Conservation (phyloP, 495 filamentous ascomycete genomes). For the Hypomontagnella submonticulosa region DNA sequence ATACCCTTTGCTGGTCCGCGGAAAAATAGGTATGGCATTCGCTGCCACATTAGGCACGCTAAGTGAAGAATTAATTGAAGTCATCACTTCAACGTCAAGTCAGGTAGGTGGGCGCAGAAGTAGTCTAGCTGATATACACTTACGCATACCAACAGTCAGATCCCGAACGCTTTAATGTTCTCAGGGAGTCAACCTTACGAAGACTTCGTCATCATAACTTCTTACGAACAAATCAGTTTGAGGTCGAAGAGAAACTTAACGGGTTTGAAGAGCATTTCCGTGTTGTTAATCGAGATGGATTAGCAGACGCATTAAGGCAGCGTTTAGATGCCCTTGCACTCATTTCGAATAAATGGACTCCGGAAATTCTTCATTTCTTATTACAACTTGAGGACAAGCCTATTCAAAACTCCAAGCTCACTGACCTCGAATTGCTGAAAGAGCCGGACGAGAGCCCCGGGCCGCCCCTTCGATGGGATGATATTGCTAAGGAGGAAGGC, state of each 20-base stretch:
- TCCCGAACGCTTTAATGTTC: constrained; percentile 58
- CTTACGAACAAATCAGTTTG: constrained; percentile 88
- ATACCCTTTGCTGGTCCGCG: background rate
- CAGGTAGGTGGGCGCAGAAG: constrained; percentile 33
- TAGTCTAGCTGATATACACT: constrained; percentile 9
- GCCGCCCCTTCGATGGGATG: constrained; percentile 73
- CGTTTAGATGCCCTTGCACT: constrained; percentile 70
- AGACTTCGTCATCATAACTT: constrained; percentile 69
- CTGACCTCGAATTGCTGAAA: constrained; percentile 66
- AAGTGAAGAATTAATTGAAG: constrained; percentile 65
- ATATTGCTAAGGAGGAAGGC: constrained; percentile 78
- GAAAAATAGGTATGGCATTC: constrained; percentile 59
- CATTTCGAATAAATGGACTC: constrained; percentile 68
- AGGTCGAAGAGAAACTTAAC: constrained; percentile 74
- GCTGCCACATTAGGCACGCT: constrained; percentile 59
- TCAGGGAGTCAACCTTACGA: constrained; percentile 62
- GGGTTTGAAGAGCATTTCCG: constrained; percentile 91
- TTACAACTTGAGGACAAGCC: constrained; percentile 86
- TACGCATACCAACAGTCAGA: constrained; percentile 50
- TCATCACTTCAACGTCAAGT: constrained; percentile 49
- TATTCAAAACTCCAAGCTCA: constrained; percentile 70
- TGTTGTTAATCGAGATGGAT: constrained; percentile 77
- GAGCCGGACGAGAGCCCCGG: constrained; percentile 53
- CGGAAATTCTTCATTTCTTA: constrained; percentile 83
- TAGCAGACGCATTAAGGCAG: constrained; percentile 78